Conservation (phyloP, 179 eudicot genomes). For the Spergularia azorica region DNA sequence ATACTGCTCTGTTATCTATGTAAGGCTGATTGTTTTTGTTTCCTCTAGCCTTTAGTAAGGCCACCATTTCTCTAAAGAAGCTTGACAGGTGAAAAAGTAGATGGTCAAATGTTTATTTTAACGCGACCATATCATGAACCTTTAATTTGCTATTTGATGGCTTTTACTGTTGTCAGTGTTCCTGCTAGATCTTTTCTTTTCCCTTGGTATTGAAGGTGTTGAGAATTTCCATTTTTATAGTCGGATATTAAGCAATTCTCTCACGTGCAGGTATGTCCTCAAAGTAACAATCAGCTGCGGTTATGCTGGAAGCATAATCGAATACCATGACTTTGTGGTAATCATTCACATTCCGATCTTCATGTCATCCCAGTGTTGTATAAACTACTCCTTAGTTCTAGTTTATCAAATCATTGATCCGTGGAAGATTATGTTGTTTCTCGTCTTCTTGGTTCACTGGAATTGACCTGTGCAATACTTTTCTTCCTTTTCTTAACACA, state of each 20-base stretch:
- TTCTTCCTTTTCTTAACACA: neutral
- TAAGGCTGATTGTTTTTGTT: neutral
- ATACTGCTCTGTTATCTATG: neutral
- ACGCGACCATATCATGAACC: neutral
- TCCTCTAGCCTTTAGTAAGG: neutral
- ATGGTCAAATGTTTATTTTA: neutral
- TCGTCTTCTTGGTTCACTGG: neutral
- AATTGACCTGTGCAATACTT: neutral
- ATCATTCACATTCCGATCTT: slow-evolving; percentile 21
- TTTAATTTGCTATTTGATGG: neutral
- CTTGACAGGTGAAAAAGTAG: neutral
- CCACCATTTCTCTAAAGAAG: neutral
- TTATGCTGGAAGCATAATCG: slow-evolving; percentile 86
- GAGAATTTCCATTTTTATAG: neutral
- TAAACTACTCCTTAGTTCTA: slow-evolving; percentile 4
- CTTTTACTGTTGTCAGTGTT: neutral
- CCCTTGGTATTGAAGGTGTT: neutral
- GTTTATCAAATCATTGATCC: neutral
- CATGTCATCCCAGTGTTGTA: slow-evolving; percentile 3
- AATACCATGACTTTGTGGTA: slow-evolving; percentile 93
- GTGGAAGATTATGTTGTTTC: neutral
- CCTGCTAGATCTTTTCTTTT: neutral
- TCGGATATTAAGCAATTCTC: neutral
- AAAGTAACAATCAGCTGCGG: slow-evolving; percentile 95
- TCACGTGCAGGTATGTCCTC: slow-evolving; percentile 76